Conservation (phyloP, 164 flowering plant genomes). For the Hamamelis virginiana region DNA sequence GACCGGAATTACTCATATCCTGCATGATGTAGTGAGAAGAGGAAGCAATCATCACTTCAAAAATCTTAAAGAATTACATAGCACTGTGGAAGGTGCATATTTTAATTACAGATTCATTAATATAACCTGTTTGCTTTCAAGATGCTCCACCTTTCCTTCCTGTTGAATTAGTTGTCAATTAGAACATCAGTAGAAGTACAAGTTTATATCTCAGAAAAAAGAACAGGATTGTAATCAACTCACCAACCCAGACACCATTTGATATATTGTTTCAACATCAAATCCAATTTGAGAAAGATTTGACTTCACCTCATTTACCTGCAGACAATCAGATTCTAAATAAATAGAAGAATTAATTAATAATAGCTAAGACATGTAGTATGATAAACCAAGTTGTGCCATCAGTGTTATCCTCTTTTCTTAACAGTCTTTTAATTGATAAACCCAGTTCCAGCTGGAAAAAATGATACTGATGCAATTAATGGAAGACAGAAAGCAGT, state of each 20-base stretch:
- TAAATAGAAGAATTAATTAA: neutral
- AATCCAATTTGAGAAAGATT: conserved; percentile 58
- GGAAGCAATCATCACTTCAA: neutral
- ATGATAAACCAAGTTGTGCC: neutral
- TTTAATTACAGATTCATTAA: neutral
- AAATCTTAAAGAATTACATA: neutral
- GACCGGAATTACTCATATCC: conserved; percentile 74
- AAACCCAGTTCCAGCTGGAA: too few relatives aligned
- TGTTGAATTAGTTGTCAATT: conserved; percentile 24
- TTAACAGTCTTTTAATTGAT: neutral
- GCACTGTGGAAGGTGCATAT: neutral
- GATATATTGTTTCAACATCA: conserved; percentile 49
- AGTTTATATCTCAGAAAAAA: neutral
- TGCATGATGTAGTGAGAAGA: conserved; percentile 21
- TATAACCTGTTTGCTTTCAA: conserved; percentile 71
- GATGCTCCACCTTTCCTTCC: conserved; percentile 70
- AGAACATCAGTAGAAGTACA: conserved; percentile 9
- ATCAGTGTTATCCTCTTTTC: neutral
- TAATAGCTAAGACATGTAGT: neutral
- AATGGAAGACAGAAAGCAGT: neutral
- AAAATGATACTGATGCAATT: neutral
- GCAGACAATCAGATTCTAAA: conserved; percentile 16
- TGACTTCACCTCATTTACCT: conserved; percentile 57
- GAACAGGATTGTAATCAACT: conserved; percentile 19
- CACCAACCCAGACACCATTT: conserved; percentile 64